A percentile compares a stretch with the other conserved stretches of the same genome.
phyloP scores from a whole-genome alignment of 192 early-diverging fungal genomes.

The Cetraspora pellucida region DNA sequence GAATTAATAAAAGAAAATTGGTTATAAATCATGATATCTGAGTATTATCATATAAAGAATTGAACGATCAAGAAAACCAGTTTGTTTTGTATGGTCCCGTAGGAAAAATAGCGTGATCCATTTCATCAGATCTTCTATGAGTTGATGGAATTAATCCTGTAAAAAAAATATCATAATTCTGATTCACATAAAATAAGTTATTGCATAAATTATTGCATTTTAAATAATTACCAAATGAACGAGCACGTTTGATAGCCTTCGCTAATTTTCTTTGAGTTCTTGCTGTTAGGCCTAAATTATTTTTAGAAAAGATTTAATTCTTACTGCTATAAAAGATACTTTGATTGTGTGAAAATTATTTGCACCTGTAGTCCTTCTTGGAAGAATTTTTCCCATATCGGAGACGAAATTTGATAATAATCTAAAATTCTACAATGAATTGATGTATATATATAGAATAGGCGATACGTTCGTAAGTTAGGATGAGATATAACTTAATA shows the following conservation, averaged over 20 bases:
- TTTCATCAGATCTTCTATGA: no score
- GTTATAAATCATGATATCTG: no score
- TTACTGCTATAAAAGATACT: neutral
- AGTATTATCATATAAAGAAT: no score
- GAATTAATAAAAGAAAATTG: no score
- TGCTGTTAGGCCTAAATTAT: constrained; percentile 43
- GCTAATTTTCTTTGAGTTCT: constrained; percentile 55
- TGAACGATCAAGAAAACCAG: no score
- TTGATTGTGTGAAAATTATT: neutral
- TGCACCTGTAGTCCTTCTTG: constrained; percentile 46
- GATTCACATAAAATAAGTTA: no score
- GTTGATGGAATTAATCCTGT: no score
- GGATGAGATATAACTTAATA: neutral
- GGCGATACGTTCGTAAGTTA: neutral
- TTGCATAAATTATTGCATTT: neutral
- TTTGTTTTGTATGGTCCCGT: no score
- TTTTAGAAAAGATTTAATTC: neutral
- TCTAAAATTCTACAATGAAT: constrained; percentile 37
- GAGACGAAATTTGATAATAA: constrained; percentile 49
- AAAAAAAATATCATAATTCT: no score
- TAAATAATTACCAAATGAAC: constrained; percentile 46
- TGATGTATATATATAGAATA: neutral
- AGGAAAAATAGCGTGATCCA: no score
- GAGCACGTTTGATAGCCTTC: constrained; percentile 49
- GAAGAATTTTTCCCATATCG: constrained; percentile 54